Base-by-base conservation (phyloP, 192 early-diverging fungal species). In the Powellomyces hirtus region DNA sequence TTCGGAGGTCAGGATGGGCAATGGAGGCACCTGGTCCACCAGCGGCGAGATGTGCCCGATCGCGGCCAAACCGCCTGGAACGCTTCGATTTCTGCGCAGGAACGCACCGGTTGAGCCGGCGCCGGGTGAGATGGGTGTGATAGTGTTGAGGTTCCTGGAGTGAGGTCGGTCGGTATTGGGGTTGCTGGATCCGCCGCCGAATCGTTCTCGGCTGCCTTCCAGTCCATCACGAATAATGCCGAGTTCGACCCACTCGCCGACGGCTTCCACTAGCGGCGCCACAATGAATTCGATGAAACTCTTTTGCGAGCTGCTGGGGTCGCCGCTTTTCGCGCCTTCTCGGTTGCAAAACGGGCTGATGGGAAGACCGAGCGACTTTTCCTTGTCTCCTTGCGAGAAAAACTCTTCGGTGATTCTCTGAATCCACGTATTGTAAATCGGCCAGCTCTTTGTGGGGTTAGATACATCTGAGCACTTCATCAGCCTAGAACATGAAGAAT, bases 401-500 rank as follows among this genome's bases (percentile, higher is more conserved):
- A 77, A 86, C 66, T 86, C 84, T 37, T 74, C 71, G 31, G 73
- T 80, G 24, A 86, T 80, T 7, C 77, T 62, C 35, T 74, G 37
- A 40, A 81, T 86, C 84, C 84, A 86, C n/a, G 76, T 64, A 11
- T 42, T 20, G 71, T 82, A 85, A 27, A 83, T 70, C 20, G 79
- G 72, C 64, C 73, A 77, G 1, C 64, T 29, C 49, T 85, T 85
- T 16, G 84, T 86, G 20, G 84, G 84, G 62, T 86, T 86, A 13
- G 84, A 81, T 14, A 86, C 82, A 59, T 86, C 84, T 16, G 84
- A 68, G 56, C 81, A 83, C 59, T 86, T 86, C 72, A 86, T 84
- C 24, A 83, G 52, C 72, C 75, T 76, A 46, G 24, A 27, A 56
- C 44, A 33, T n/a, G 24, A n/a, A 1, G 33, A 44, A 46, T 13